Conservation (phyloP, 129 eudicot genomes). For the Flaveria brownii region DNA sequence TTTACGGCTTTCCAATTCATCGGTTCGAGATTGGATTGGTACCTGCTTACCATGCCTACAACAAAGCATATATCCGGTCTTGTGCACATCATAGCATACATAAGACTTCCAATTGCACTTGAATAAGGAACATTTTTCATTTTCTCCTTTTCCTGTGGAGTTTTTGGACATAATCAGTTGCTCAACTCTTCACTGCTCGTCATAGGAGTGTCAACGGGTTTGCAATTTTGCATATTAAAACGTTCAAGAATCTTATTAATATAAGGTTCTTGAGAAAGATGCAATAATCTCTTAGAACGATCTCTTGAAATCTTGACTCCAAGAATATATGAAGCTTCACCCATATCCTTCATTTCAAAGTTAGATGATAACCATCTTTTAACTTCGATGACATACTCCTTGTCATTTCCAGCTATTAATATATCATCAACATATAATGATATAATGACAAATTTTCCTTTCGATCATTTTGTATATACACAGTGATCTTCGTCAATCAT, state of each 20-base stretch:
- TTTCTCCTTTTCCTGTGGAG: too few relatives aligned
- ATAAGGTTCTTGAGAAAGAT: neutral
- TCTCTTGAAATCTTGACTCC: neutral
- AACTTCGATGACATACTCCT: neutral
- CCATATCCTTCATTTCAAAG: constrained; percentile 35
- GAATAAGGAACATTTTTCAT: too few relatives aligned
- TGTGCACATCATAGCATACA: too few relatives aligned
- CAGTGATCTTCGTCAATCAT: constrained; percentile 6
- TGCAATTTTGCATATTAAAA: neutral
- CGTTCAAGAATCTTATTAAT: neutral
- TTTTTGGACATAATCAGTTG: too few relatives aligned
- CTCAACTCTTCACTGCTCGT: too few relatives aligned
- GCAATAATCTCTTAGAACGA: neutral
- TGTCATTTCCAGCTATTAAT: constrained; percentile 19
- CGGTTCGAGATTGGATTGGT: neutral
- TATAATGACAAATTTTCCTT: neutral
- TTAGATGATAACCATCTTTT: constrained; percentile 19
- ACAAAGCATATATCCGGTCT: neutral
- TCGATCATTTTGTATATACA: neutral
- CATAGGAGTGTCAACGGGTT: too few relatives aligned
- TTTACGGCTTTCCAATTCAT: neutral
- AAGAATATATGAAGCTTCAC: constrained; percentile 22
- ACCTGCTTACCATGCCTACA: neutral
- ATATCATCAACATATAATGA: constrained; percentile 1
- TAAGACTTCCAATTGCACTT: too few relatives aligned